Evolutionary conservation across 2,329 filamentous ascomycete genomes (phyloP), one percentile per base, ranked within the genome.

Genomic region (Gaeumannomyces sp.): DNA sequence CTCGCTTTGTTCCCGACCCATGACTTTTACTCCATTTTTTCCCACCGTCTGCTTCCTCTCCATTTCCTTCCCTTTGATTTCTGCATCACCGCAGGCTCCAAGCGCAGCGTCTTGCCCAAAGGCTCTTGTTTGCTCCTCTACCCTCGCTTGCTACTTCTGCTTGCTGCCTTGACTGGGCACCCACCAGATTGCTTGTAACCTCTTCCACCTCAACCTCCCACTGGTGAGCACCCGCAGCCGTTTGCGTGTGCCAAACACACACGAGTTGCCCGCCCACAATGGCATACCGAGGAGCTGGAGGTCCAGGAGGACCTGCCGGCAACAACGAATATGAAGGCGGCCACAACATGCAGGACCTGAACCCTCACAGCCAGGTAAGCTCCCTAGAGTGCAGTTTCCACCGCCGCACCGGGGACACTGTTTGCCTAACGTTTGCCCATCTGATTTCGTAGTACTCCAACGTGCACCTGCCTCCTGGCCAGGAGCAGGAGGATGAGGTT

Each of bases 341-440:
- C 70, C 88, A 91, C 74, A 83, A 81, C 66, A 76, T 91, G 72
- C 86, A 90, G 73, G 88, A 92, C 73, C 80, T 91, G 45, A 84
- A 85, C 67, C 75, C 82, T 66, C 83, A 83, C 66, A 81, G 80
- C 72, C 81, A 80, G 73, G 89, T 91, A 81, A 80, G 87, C 79
- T 69, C 2, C 8, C 33, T n/a, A 14, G 14, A n/a, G 38, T 50
- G 27, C 59, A 38, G 28, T 38, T 64, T 62, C 67, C 22, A 66
- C 62, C 28, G 59, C 35, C 65, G 68, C 65, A 66, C 63, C 64
- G 31, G 28, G 10, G 63, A 19, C 64, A 68, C 67, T 66, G 62
- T 62, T 62, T 50, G 60, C 27, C 57, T 59, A 31, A 63, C 50
- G 27, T 57, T 58, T 45, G 16, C 28, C 27, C 25, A 13, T 27